Evolutionary conservation across 108 stramenopile species (phyloP), one percentile per base, ranked within the genome.

Genomic region (Fistulifera solaris): DNA sequence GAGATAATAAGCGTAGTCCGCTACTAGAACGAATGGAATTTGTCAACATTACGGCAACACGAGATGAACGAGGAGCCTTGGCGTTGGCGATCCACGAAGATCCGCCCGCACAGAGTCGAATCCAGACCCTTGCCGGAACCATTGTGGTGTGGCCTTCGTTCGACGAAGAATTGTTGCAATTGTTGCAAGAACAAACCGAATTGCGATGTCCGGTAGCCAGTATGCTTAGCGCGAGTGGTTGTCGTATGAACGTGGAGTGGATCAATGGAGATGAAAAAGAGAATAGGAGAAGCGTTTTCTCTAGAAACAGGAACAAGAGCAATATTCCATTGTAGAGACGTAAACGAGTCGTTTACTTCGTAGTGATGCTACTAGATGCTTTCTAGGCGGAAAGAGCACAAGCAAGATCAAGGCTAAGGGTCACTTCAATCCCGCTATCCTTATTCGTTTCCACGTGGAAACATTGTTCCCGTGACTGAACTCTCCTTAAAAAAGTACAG

Each of bases 131-230:
- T 4, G 31, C 63, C 19, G 87, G 82, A 10, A 59, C 57, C 28
- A 75, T 76, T 22, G 62, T 27, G 35, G 70, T 84, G 12, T 46
- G 49, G 54, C 59, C 74, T 41, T 68, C 67, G 15, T 27, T 49
- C 8, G 58, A 56, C 16, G 38, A 35, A 13, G 59, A 83, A 55
- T 22, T 87, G 3, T 10, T 54, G 5, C 31, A 35, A 6, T n/a
- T 77, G 11, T 48, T 91, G 35, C 63, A 59, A 43, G 66, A 80
- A 40, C 82, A 86, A 53, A 84, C 85, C n/a, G 83, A 87, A 62
- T 54, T 57, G 35, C 48, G 89, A 17, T 91, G 89, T 57, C 89
- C 89, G 2, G 75, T 91, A 12, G 85, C 83, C 41, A 87, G 76
- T 55, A 87, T 91, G 89, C 76, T 91, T 21, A 40, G 65, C 22